Evolutionary conservation across 2,329 filamentous ascomycete genomes (phyloP), one percentile per base, ranked within the genome.

Genomic region (Ceratocystis diversiconidia): DNA sequence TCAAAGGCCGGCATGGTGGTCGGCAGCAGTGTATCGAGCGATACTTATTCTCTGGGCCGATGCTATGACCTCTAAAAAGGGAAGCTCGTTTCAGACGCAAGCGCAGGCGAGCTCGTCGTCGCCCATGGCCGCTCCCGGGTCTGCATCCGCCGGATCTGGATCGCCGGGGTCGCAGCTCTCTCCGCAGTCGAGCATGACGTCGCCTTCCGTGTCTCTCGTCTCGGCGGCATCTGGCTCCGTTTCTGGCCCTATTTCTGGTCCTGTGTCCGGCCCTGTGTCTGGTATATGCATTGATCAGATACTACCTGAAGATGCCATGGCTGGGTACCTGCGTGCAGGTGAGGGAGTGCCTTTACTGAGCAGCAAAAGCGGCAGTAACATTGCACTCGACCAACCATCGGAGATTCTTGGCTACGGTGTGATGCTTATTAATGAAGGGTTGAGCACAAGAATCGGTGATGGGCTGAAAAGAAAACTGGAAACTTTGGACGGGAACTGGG

Each of bases 1-100:
- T 61, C 77, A 81, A 2, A 80, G 85, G 25, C 86, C 86, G 5
- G 81, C 80, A 46, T 90, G 86, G 86, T 89, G 86, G 86, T 77
- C 84, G n/a, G 82, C 80, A 1, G 86, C 85, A 2, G 76, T 89
- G 50, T 89, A 89, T 72, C 83, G 87, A n/a, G 85, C 80, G 1
- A 79, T 79, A 3, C 75, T 87, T 65, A 80, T 85, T 50, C 75
- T 86, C 1, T 87, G 84, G 85, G 78, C 80, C 1, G 82, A 87
- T 69, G 82, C 83, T 69, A 73, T 86, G 22, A 36, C 44, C 22
- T 32, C 17, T 3, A 59, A 64, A 41, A 30, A 10, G 19, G 19
- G 19, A 25, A n/a, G 41, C 25, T 3, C 61, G 5, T 30, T 46
- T 5, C 43, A 36, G 19, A 44, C 30, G 3, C 46, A 62, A 30